Conservation (phyloP, 331 rosid genomes). For the Stylosanthes scabra region DNA sequence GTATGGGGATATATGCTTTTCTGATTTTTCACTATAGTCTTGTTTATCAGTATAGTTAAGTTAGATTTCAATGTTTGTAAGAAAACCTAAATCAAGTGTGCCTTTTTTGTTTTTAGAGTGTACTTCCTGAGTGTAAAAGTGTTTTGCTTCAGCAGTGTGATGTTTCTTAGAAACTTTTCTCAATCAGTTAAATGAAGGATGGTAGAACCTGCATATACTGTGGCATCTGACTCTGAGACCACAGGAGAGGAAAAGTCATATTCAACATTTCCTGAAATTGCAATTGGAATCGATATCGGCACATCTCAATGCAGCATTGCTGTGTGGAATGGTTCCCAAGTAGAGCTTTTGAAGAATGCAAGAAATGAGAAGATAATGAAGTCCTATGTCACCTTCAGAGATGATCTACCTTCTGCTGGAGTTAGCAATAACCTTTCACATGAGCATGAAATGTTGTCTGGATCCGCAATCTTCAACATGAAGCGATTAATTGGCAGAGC, state of each 20-base stretch:
- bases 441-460: constrained; percentile 76
- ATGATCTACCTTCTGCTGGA: constrained; percentile 69
- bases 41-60: too few species aligned
- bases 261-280: constrained; percentile 61
- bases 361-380: constrained; percentile 72
- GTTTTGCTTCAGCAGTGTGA: too few species aligned
- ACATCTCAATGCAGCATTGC: constrained; percentile 90
- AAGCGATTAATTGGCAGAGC: constrained; percentile 88
- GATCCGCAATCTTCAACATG: constrained; percentile 83
- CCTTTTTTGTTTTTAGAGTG: too few species aligned
- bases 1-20: too few species aligned
- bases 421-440: constrained; percentile 53
- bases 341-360: constrained; percentile 67
- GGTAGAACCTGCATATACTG: constrained; percentile 85
- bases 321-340: constrained; percentile 79
- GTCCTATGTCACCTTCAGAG: constrained; percentile 75
- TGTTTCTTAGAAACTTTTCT: too few species aligned
- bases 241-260: constrained; percentile 68
- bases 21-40: too few species aligned
- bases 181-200: constrained; percentile 54
- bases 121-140: too few species aligned
- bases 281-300: constrained; percentile 86
- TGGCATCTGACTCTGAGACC: constrained; percentile 84
- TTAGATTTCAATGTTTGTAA: too few species aligned
- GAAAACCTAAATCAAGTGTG: too few species aligned